Base-by-base conservation (phyloP, 805 yeast species). In the Saccharomycopsis oosterbeekiorum region DNA sequence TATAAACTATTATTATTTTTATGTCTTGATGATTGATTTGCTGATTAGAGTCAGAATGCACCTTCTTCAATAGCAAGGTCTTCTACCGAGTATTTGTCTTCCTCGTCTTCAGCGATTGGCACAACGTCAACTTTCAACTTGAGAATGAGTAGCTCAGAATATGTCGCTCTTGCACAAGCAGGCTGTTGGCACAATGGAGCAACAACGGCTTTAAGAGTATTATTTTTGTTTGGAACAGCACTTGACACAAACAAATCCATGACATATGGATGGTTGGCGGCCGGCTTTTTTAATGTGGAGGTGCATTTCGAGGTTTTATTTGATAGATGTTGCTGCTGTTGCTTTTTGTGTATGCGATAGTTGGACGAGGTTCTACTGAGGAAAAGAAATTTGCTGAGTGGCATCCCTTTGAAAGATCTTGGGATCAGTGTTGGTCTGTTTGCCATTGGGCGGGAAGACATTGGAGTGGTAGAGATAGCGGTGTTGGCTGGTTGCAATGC, bases 161-260 rank as follows among this genome's bases (percentile, higher is more conserved):
- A 47, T 15, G 53, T 8, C 21, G 19, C 15, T 47, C 53, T 47
- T 21, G 53, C 53, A 47, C 53, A 47, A 24, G 34, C 21, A 47
- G 53, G 53, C 34, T 47, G 53, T 24, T 47, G 53, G n/a, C 53
- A 47, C 34, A 47, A 47, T 4, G 53, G 53, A 47, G 53, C 53
- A 21, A 47, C n/a, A 47, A 47, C 53, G 8, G 53, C 24, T 24
- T 21, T 47, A 15, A 15, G 19, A 11, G 53, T 15, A 11, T 12
- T 21, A 12, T 8, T 2, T 26, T 47, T 24, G n/a, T 47, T 21
- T 10, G 34, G 6, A 29, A 6, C 6, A 29, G 24, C 34, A 19
- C n/a, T 10, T 9, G 34, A 47, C 21, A 47, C 8, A 24, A 47
- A 47, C n/a, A 47, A 47, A 47, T 47, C 53, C 12, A 47, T 26